Evolutionary conservation across 345 rosid species (phyloP).

Genomic region (Sisymbrium altissimum): DNA sequence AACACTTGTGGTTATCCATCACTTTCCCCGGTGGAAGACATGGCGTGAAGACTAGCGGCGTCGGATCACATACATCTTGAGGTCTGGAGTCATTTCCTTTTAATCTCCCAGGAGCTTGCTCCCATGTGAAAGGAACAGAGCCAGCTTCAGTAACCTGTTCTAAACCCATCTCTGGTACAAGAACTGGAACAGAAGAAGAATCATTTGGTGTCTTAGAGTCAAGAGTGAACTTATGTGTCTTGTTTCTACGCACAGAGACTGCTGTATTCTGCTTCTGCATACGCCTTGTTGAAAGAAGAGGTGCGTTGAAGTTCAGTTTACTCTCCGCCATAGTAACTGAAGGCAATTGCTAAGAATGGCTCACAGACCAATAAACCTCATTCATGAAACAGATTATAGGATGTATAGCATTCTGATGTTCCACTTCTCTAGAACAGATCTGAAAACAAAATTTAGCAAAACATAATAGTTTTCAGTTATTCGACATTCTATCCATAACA

Average conservation of each 20-base stretch:
- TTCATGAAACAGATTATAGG: neutral
- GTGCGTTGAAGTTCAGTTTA: slow-evolving; percentile 68
- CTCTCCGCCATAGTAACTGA: slow-evolving; percentile 57
- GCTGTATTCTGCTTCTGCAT: slow-evolving; percentile 36
- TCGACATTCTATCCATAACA: slow-evolving; percentile 5
- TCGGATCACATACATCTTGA: slow-evolving; percentile 11
- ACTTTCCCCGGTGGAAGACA: slow-evolving; percentile 43
- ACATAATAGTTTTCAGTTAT: neutral
- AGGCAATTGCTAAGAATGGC: neutral
- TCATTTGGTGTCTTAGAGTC: neutral
- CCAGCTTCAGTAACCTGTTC: slow-evolving; percentile 71
- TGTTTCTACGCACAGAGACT: slow-evolving; percentile 36
- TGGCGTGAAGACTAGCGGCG: slow-evolving; percentile 29
- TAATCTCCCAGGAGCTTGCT: slow-evolving; percentile 70
- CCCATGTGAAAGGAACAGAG: slow-evolving; percentile 91
- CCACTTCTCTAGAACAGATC: neutral
- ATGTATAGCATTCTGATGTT: neutral
- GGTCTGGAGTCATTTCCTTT: slow-evolving; percentile 35
- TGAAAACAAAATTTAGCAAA: neutral
- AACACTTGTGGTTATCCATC: neutral
- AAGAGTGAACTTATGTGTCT: slow-evolving; percentile 3
- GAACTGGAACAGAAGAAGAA: slow-evolving; percentile 25
- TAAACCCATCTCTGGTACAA: slow-evolving; percentile 33
- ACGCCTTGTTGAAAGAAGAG: slow-evolving; percentile 82
- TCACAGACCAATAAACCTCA: slow-evolving; percentile 9